Conservation (phyloP, 2,329 filamentous ascomycete genomes). For the Aspergillus pseudonomiae region DNA sequence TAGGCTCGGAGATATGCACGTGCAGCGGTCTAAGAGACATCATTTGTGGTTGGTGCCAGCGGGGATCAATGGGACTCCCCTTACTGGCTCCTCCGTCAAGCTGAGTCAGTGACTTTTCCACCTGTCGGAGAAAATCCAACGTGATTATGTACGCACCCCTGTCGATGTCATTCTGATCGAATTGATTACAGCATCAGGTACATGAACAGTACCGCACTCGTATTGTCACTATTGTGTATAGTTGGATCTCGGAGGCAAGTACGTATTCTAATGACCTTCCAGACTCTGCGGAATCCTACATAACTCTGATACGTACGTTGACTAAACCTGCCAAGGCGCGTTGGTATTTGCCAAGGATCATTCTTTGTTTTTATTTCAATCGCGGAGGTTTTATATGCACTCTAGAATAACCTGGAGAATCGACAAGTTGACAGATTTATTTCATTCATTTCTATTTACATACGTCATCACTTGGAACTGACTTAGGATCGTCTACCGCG, state of each 20-base stretch:
- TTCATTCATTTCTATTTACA: constrained; percentile 8
- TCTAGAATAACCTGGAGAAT: background rate
- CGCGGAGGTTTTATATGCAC: background rate
- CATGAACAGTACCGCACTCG: background rate
- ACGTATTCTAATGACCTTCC: background rate
- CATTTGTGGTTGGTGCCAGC: constrained; percentile 23
- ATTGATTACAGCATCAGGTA: background rate
- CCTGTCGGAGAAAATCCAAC: background rate
- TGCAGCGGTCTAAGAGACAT: constrained; percentile 18
- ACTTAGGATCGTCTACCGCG: background rate
- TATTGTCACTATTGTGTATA: no score
- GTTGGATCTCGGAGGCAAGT: no score
- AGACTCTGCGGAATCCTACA: constrained; percentile 23
- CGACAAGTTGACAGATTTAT: background rate
- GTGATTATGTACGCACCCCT: background rate
- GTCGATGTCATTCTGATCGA: background rate
- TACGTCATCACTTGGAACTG: constrained; percentile 4
- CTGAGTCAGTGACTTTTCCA: background rate
- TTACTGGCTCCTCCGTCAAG: background rate
- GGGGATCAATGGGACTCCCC: background rate
- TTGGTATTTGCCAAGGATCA: background rate
- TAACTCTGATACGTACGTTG: constrained; percentile 7
- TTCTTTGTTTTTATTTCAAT: constrained; percentile 10
- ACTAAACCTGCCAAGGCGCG: constrained; percentile 6
- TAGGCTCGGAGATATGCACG: constrained; percentile 20